Conservation (phyloP, 2,329 filamentous ascomycete species). For the Trichoderma oligosporum region DNA sequence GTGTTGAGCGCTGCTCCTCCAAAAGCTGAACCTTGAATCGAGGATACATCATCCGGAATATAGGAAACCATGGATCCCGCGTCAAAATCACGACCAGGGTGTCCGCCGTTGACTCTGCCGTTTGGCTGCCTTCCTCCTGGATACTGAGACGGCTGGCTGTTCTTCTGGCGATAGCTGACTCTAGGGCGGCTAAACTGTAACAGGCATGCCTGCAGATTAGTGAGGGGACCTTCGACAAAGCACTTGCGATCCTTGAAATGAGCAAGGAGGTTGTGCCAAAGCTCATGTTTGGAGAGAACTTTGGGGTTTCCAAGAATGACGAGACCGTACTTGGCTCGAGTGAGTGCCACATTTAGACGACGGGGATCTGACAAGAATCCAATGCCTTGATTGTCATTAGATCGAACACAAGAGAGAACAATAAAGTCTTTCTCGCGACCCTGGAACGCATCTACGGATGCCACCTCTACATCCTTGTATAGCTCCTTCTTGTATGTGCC, state of each 20-base stretch:
- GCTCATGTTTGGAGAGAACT: slow-evolving; percentile 92
- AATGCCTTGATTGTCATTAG: slow-evolving; percentile 98
- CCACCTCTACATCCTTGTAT: slow-evolving; percentile 98
- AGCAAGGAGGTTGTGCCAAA: slow-evolving; percentile 92
- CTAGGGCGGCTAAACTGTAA: slow-evolving; percentile 94
- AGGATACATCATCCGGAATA: slow-evolving; percentile 95
- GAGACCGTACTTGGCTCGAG: slow-evolving; percentile 91
- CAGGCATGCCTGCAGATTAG: slow-evolving; percentile 91
- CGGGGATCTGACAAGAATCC: slow-evolving; percentile 97
- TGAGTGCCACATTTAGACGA: slow-evolving; percentile 94
- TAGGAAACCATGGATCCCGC: slow-evolving; percentile 89
- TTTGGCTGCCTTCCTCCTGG: slow-evolving; percentile 35
- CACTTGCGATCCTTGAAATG: slow-evolving; percentile 98
- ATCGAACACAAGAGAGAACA: slow-evolving; percentile 93
- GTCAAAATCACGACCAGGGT: slow-evolving; percentile 58
- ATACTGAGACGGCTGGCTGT: slow-evolving; percentile 68
- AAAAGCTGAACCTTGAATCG: slow-evolving; percentile 86
- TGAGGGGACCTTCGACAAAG: slow-evolving; percentile 89
- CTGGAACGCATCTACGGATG: slow-evolving; percentile 97
- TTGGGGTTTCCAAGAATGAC: slow-evolving; percentile 98
- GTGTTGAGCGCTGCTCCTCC: slow-evolving; percentile 70
- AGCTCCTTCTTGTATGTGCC: slow-evolving; percentile 97
- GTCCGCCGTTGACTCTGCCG: slow-evolving; percentile 41
- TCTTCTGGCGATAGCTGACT: slow-evolving; percentile 87
- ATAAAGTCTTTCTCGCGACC: slow-evolving; percentile 99